phyloP scores from a whole-genome alignment of 441 rosid genomes.

The Erodium trifolium region DNA sequence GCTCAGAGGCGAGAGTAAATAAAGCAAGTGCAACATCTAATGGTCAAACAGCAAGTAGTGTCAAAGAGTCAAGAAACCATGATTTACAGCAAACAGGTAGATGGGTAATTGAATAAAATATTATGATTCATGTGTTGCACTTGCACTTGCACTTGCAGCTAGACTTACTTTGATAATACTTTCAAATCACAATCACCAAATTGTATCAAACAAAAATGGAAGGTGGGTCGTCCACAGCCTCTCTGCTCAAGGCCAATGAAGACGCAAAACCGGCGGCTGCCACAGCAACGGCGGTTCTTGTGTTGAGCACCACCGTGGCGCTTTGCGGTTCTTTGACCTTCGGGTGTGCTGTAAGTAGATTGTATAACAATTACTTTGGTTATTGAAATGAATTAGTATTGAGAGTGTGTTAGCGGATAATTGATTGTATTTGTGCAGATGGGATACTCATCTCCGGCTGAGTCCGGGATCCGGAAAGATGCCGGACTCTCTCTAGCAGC shows the following conservation, averaged over 20 bases:
- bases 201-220: background rate
- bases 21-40: too few relatives aligned
- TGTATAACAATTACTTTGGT: background rate
- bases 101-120: too few relatives aligned
- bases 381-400: too few relatives aligned
- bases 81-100: too few relatives aligned
- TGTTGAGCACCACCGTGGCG: slow-evolving; percentile 41
- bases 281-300: slow-evolving; percentile 26
- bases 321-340: slow-evolving; percentile 36
- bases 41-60: too few relatives aligned
- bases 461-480: slow-evolving; percentile 51
- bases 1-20: too few relatives aligned
- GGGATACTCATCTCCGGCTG: slow-evolving; percentile 59
- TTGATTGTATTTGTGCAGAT: slow-evolving; percentile 25
- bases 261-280: too few relatives aligned
- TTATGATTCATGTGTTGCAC: too few relatives aligned
- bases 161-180: too few relatives aligned
- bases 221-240: background rate
- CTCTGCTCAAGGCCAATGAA: slow-evolving; percentile 15
- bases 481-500: slow-evolving; percentile 38
- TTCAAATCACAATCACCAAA: too few relatives aligned
- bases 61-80: too few relatives aligned
- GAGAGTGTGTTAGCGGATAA: background rate
- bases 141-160: too few relatives aligned
- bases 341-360: slow-evolving; percentile 46